A percentile compares a stretch with the other conserved stretches of the same genome.
These are phyloP conservation scores for Pestalotiopsis sp. DNA, from an alignment of 2,329 filamentous ascomycete genomes.

Conservation along the genomic window DNA sequence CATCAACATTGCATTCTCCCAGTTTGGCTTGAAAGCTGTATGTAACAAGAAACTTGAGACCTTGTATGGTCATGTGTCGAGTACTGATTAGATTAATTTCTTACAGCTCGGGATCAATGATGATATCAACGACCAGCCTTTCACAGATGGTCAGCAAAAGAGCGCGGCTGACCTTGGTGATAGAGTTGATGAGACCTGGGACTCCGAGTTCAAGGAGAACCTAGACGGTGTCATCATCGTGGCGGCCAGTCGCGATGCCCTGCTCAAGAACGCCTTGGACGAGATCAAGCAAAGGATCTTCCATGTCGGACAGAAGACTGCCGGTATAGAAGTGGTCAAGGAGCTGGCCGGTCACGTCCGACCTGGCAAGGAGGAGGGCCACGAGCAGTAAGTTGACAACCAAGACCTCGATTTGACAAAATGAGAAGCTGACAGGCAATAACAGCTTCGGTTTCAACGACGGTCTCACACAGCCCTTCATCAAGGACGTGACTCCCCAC, in stretches of 20 bases:
- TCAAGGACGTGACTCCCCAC: constrained; percentile 17
- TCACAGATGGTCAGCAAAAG: constrained; percentile 33
- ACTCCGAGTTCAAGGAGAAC: constrained; percentile 30
- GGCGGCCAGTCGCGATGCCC: constrained; percentile 28
- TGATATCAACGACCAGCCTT: constrained; percentile 31
- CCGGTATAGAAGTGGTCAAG: constrained; percentile 30
- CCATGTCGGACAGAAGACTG: constrained; percentile 13
- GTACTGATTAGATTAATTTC: neutral
- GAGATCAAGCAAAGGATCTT: constrained; percentile 30
- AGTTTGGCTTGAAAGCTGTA: constrained; percentile 23
- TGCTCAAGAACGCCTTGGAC: constrained; percentile 27
- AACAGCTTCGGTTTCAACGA: constrained; percentile 41
- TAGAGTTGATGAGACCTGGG: constrained; percentile 25
- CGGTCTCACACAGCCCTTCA: constrained; percentile 39
- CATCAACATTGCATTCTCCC: constrained; percentile 26
- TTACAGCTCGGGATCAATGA: constrained; percentile 26
- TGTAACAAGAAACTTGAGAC: neutral
- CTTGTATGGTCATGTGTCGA: neutral
- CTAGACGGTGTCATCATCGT: constrained; percentile 37
- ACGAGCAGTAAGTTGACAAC: constrained; percentile 34
- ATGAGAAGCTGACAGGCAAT: constrained; percentile 16
- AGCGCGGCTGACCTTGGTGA: constrained; percentile 30
- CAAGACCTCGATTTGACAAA: neutral
- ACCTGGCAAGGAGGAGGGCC: constrained; percentile 33
- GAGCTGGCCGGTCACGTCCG: constrained; percentile 32